phyloP scores from a whole-genome alignment of 441 rosid genomes.

The Brassica hybrid region DNA sequence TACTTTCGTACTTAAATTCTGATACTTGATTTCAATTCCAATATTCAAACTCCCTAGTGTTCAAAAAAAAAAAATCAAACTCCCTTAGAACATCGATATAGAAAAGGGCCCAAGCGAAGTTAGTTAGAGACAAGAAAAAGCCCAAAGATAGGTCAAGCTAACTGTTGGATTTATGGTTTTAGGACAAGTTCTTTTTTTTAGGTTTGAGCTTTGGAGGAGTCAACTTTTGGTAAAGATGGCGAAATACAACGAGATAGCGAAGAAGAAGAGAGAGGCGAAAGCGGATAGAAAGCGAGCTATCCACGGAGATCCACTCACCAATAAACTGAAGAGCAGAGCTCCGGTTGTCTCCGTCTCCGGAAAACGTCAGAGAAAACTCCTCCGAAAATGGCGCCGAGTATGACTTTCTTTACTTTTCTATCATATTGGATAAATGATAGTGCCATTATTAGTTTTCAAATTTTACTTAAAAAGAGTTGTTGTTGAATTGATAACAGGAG shows the following conservation, averaged over 20 bases:
- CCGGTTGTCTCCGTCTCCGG: slow-evolving; percentile 64
- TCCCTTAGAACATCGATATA: neutral
- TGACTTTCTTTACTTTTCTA: neutral
- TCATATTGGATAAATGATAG: neutral
- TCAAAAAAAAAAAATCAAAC: too few species aligned
- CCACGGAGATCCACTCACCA: slow-evolving; percentile 69
- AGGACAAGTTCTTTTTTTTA: neutral
- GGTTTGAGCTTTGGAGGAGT: slow-evolving; percentile 10
- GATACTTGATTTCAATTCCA: too few species aligned
- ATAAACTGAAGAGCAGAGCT: slow-evolving; percentile 58
- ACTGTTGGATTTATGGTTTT: slow-evolving; percentile 31
- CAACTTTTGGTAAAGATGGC: slow-evolving; percentile 59
- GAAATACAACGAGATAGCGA: slow-evolving; percentile 78
- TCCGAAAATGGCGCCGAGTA: slow-evolving; percentile 76
- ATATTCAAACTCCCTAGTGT: too few species aligned
- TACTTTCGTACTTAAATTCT: too few species aligned
- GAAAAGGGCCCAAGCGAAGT: slow-evolving; percentile 31
- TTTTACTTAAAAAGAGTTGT: neutral
- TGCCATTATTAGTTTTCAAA: neutral
- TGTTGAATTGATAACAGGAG: slow-evolving; percentile 47
- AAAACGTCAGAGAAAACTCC: slow-evolving; percentile 78
- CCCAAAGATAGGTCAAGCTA: neutral
- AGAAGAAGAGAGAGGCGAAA: slow-evolving; percentile 65
- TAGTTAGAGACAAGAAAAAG: neutral
- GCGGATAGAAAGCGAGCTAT: slow-evolving; percentile 59